Conservation (phyloP, 2,329 filamentous ascomycete species). For the Ilyonectria sp. region DNA sequence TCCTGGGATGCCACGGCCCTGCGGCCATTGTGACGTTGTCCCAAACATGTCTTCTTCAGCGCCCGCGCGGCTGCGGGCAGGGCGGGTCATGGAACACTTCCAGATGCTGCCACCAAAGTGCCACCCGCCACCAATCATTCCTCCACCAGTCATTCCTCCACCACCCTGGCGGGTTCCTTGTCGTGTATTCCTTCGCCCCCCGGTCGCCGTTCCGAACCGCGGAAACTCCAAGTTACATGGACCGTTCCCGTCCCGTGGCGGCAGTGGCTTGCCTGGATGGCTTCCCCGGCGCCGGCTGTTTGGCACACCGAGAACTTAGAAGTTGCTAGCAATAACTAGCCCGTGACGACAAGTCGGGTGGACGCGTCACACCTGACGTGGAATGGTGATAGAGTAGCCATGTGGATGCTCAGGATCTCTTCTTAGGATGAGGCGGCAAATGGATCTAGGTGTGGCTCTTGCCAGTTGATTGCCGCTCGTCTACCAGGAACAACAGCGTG, state of each 20-base stretch:
- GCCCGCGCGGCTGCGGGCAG: slow-evolving; percentile 2
- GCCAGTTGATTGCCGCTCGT: not conserved
- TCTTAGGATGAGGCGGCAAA: slow-evolving; percentile 1
- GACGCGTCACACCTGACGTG: slow-evolving; percentile 25
- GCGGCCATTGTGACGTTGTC: slow-evolving; percentile 60
- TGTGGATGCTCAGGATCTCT: not conserved
- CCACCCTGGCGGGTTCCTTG: not conserved
- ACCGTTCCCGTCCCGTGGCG: slow-evolving; percentile 19
- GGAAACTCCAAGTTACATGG: slow-evolving; percentile 11
- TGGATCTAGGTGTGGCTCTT: slow-evolving; percentile 15
- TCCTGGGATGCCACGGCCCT: not conserved
- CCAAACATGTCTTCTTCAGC: slow-evolving; percentile 23
- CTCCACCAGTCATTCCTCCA: not conserved
- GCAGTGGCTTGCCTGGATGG: slow-evolving; percentile 8
- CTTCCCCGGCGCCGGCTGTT: slow-evolving; percentile 7
- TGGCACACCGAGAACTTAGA: not conserved
- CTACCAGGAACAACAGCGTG: not conserved
- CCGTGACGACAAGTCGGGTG: not conserved
- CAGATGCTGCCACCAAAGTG: slow-evolving; percentile 41
- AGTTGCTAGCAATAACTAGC: not conserved
- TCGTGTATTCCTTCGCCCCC: slow-evolving; percentile 2
- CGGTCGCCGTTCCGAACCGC: slow-evolving; percentile 4
- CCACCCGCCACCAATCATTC: not conserved
- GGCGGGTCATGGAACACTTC: slow-evolving; percentile 41
- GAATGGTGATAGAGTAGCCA: not conserved